These are phyloP conservation scores for Phytophthora ohioensis DNA, from an alignment of 352 stramenopile genomes.

Conservation along the genomic window DNA sequence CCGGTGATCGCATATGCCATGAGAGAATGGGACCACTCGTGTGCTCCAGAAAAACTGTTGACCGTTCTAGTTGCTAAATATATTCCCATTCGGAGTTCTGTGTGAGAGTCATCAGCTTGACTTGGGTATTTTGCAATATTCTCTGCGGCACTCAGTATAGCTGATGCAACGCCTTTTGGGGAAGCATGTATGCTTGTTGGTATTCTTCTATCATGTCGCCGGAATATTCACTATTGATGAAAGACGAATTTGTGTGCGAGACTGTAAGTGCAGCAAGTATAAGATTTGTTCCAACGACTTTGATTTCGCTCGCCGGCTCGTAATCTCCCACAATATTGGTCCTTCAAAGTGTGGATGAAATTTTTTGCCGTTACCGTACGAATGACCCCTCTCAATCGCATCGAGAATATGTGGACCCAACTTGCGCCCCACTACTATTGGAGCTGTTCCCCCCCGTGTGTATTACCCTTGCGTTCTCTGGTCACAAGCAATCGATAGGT, in stretches of 20 bases:
- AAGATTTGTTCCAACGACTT: conserved; percentile 7
- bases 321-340: conserved; percentile 9
- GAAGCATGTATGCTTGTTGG: conserved; percentile 11
- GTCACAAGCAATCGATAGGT: not conserved
- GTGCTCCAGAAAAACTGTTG: conserved; percentile 7
- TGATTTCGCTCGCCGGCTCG: not conserved
- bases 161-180: conserved; percentile 4
- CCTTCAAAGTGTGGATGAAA: conserved; percentile 9
- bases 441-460: not conserved
- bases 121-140: not conserved
- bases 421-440: not conserved
- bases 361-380: not conserved
- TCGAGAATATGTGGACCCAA: not conserved
- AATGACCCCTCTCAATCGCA: conserved; percentile 3
- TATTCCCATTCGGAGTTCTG: not conserved
- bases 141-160: not conserved
- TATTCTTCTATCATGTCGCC: conserved; percentile 18
- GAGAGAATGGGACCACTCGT: conserved; percentile 10
- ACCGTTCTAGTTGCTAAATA: conserved; percentile 10
- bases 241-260: conserved; percentile 9
- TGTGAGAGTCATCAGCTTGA: not conserved
- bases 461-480: not conserved
- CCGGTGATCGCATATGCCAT: conserved; percentile 20
- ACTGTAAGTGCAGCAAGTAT: conserved; percentile 3
- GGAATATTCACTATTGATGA: conserved; percentile 10